Conservation (phyloP, 257 asterid species). For the Ehretia macrophylla region DNA sequence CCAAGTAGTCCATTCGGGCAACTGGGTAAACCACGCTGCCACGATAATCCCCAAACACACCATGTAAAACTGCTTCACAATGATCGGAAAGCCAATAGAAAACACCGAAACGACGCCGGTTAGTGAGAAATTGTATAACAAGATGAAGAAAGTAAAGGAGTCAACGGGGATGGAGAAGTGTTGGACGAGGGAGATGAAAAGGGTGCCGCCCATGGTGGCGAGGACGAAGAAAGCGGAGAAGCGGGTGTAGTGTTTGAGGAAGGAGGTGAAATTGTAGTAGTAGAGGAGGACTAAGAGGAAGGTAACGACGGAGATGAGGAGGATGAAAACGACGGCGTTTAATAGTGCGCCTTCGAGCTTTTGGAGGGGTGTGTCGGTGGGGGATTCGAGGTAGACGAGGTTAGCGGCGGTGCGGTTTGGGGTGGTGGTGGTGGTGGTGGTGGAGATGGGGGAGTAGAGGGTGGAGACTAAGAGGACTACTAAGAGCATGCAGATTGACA, state of each 20-base stretch:
- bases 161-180: constrained; percentile 72
- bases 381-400: constrained; percentile 73
- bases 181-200: constrained; percentile 54
- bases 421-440: constrained; percentile 31
- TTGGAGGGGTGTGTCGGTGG: constrained; percentile 61
- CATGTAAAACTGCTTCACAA: constrained; percentile 74
- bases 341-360: constrained; percentile 82
- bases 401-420: constrained; percentile 78
- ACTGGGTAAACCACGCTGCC: constrained; percentile 84
- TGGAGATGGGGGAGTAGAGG: constrained; percentile 49
- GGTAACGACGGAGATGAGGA: constrained; percentile 64
- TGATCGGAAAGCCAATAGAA: constrained; percentile 67
- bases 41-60: constrained; percentile 77
- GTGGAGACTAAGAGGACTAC: constrained; percentile 87
- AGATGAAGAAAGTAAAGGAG: constrained; percentile 47
- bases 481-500: constrained; percentile 87
- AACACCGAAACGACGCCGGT: constrained; percentile 77
- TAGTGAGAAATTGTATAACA: constrained; percentile 63
- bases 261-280: constrained; percentile 81
- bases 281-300: constrained; percentile 76
- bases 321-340: constrained; percentile 75
- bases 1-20: constrained; percentile 99
- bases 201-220: constrained; percentile 80
- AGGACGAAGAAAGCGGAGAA: constrained; percentile 71
- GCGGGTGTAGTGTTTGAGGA: constrained; percentile 75